These are phyloP conservation scores for Verticillium tricorpus DNA, from an alignment of 2,329 filamentous ascomycete genomes.

Conservation along the genomic window DNA sequence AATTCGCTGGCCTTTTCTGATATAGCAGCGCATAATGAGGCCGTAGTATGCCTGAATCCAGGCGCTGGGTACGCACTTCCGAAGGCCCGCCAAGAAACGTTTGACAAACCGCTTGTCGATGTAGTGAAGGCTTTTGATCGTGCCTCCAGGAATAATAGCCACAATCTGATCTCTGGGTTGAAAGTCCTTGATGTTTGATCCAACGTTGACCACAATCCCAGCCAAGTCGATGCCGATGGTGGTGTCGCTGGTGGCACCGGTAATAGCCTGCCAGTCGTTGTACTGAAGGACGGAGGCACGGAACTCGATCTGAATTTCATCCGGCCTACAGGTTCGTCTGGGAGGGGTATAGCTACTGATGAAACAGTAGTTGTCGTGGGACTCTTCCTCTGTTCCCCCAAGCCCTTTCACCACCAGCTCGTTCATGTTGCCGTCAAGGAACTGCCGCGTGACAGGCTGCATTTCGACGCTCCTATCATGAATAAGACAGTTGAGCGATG, in stretches of 20 bases:
- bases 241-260: conserved; percentile 25
- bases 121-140: conserved; percentile 28
- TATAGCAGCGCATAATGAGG: conserved; percentile 23
- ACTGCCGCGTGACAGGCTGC: background rate
- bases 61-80: conserved; percentile 28
- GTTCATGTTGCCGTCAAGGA: background rate
- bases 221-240: conserved; percentile 35
- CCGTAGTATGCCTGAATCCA: conserved; percentile 38
- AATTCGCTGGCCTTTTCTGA: conserved; percentile 24
- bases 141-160: conserved; percentile 28
- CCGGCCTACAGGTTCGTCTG: conserved; percentile 1
- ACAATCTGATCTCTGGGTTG: conserved; percentile 35
- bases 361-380: background rate
- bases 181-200: conserved; percentile 25
- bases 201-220: conserved; percentile 30
- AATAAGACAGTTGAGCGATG: conserved; percentile 37
- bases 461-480: conserved; percentile 21
- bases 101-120: conserved; percentile 32
- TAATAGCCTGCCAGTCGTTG: conserved; percentile 29
- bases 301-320: conserved; percentile 37
- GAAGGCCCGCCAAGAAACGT: conserved; percentile 14
- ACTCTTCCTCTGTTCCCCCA: background rate
- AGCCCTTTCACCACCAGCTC: background rate
- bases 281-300: conserved; percentile 27
- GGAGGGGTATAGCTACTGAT: background rate